A percentile compares a stretch with the other conserved stretches of the same genome.
Conservation (phyloP, 1,284 basidiomycete species). For the Cystobasidium slooffiae region DNA sequence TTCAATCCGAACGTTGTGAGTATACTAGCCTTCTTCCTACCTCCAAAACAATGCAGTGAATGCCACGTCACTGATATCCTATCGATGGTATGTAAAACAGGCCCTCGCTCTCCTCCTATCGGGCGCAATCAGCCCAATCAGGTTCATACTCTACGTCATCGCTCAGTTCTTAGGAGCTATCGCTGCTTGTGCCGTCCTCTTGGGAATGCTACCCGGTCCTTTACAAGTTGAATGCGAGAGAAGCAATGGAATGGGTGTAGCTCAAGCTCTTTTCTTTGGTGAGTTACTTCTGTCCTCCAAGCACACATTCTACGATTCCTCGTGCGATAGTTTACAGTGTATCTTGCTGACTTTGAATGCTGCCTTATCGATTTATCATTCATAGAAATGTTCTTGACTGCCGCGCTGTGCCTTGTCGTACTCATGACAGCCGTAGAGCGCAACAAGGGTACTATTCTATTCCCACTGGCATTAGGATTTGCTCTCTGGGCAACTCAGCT, state of each 20-base stretch:
- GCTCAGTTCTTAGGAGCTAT: slow-evolving; percentile 57
- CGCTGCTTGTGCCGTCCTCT: slow-evolving; percentile 65
- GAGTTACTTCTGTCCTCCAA: no score
- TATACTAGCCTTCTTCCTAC: not conserved
- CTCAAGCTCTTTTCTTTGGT: slow-evolving; percentile 58
- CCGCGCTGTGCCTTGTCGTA: slow-evolving; percentile 52
- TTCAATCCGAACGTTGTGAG: slow-evolving; percentile 69
- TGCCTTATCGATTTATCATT: not conserved
- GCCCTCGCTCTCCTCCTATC: slow-evolving; percentile 68
- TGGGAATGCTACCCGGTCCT: slow-evolving; percentile 66
- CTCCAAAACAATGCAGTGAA: no score
- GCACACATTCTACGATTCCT: no score
- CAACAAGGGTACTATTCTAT: slow-evolving; percentile 40
- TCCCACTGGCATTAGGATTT: slow-evolving; percentile 47
- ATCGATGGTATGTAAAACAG: not conserved
- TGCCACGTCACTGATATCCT: not conserved
- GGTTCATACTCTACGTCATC: slow-evolving; percentile 67
- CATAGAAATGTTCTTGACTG: slow-evolving; percentile 69
- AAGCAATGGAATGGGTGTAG: slow-evolving; percentile 61
- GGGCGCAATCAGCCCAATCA: slow-evolving; percentile 66
- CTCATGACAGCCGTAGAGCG: slow-evolving; percentile 48
- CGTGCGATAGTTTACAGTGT: no score
- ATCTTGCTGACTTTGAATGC: no score
- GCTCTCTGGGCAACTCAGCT: slow-evolving; percentile 48
- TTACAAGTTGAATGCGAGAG: slow-evolving; percentile 64